phyloP scores from a whole-genome alignment of 768 basidiomycete species.

The Mycena olivaceomarginata region DNA sequence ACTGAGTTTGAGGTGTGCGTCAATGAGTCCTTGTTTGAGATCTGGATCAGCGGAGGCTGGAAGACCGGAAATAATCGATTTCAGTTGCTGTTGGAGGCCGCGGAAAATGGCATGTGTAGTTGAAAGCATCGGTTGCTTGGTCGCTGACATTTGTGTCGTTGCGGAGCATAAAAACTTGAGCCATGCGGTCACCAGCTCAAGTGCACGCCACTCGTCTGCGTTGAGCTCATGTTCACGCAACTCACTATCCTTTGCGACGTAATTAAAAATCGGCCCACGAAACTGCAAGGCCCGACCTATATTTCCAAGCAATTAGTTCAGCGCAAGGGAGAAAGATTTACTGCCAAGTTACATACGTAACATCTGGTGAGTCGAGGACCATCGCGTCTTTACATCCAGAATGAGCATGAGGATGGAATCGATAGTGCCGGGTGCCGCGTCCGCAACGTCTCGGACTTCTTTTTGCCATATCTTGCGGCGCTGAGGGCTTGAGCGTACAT shows the following conservation, averaged over 20 bases:
- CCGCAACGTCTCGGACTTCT: neutral
- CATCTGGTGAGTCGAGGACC: neutral
- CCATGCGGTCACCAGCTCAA: neutral
- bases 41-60: neutral
- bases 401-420: neutral
- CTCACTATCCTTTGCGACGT: neutral
- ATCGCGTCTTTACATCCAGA: neutral
- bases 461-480: neutral
- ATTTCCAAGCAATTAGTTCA: neutral
- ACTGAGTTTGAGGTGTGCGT: constrained; percentile 14
- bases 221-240: neutral
- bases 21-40: neutral
- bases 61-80: neutral
- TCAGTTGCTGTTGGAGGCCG: neutral
- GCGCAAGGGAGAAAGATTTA: no score
- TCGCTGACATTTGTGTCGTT: constrained; percentile 19
- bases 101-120: constrained; percentile 8
- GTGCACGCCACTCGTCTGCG: constrained; percentile 5
- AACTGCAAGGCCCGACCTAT: constrained; percentile 5
- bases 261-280: constrained; percentile 14
- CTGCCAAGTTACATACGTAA: neutral
- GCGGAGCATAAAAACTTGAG: neutral
- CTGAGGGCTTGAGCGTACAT: neutral
- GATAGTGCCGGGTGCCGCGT: neutral
- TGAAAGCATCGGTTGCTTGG: constrained; percentile 15